Base-by-base conservation (phyloP, 2,329 filamentous ascomycete genomes). In the Aspergillus fumigatiaffinis region DNA sequence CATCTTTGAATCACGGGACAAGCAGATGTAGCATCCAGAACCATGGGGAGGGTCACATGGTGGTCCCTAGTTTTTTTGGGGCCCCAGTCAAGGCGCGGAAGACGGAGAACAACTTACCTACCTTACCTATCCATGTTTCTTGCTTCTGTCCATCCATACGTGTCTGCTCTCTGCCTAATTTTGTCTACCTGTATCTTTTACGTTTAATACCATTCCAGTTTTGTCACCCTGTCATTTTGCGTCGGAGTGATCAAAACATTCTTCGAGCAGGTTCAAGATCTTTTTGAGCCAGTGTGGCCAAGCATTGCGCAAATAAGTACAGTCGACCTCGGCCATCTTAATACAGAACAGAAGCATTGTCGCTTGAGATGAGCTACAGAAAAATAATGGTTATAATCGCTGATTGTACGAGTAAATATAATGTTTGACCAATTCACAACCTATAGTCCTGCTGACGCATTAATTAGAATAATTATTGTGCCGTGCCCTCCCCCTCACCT, bases 401-500 rank as follows among this genome's bases (percentile, higher is more conserved):
- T 46, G 8, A 46, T 8, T 5, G 8, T 46, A 23, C 10, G n/a
- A 23, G 21, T 46, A 46, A 46, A 38, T 5, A 38, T 38, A 38
- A 38, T 17, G 2, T 17, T 38, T 38, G 2, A 38, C 14, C 32
- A 17, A 38, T 17, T 17, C 32, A n/a, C 14, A 7, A 38, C 14
- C 32, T 35, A 10, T 46, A 46, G 20, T 5, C 21, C 42, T 23
- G 20, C 42, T 46, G 42, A 46, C 68, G 42, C 42, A 17, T 21
- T 23, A 23, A 14, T 17, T 10, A 46, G 42, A 46, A 46, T 20
- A 46, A 21, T 10, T 23, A 21, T 21, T 46, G n/a, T 21, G 20
- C n/a, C n/a, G n/a, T 20, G 41, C n/a, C n/a, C 7, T 44, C 8
- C 41, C 41, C 41, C 41, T 44, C 41, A 44, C 42, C 42, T 23